Evolutionary conservation across 495 filamentous ascomycete genomes (phyloP), one percentile per base, ranked within the genome.

Genomic region (Clavariopsis aquatica): DNA sequence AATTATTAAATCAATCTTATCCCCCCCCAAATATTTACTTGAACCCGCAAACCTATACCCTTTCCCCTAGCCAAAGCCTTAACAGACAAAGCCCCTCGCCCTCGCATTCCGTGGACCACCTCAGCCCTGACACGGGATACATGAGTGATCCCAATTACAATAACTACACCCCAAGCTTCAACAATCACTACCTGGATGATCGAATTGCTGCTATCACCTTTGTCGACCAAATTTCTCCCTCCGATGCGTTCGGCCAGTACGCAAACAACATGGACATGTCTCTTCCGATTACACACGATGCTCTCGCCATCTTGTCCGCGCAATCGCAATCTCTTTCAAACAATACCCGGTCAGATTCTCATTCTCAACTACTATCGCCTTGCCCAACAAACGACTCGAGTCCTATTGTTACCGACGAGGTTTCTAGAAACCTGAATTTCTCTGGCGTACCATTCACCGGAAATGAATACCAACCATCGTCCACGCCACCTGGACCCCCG

Each of bases 341-440:
- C 41, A 66, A 53, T 34, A 23, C 36, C 28, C 31, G 36, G 43
- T 22, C 54, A 47, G 26, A 52, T 1, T 60, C 56, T 19, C 58
- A 57, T 20, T 55, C 62, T 10, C 69, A 72, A 41, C 52, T 69
- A 9, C 20, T 72, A 36, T 69, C 69, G 4, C 69, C 69, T 17
- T 71, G 62, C 28, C 58, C 69, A 10, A 72, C 69, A 20, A 72
- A 64, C 49, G 52, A 66, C 22, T 69, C 66, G 1, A 72, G 69
- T 53, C 69, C 69, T 15, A 69, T 61, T 19, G 34, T 67, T n/a
- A 41, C 41, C 23, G 59, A 69, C 31, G 69, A 69, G 6, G n/a
- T 23, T 24, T 34, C 56, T 15, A 54, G 53, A 12, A 52, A 41
- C 46, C 26, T 46, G 7, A 45, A 52, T 31, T 13, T 57, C 12